These are phyloP conservation scores for Hamamelis virginiana DNA, from an alignment of 164 flowering plant species.

Conservation along the genomic window DNA sequence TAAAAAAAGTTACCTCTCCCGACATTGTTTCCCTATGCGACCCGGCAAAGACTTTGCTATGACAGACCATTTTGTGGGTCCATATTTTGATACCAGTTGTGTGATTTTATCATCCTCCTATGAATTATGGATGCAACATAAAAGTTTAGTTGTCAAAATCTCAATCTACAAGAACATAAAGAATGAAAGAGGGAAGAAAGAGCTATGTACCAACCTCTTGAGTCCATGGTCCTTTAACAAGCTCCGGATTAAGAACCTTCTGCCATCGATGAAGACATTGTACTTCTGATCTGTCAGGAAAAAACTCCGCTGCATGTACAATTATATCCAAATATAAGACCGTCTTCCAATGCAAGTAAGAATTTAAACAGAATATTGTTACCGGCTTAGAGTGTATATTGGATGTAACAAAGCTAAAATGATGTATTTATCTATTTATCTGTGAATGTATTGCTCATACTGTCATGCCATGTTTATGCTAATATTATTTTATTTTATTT, in stretches of 20 bases:
- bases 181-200: slow-evolving; percentile 6
- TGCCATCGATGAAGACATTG: slow-evolving; percentile 99
- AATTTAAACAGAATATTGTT: neutral
- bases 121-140: slow-evolving; percentile 11
- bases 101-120: slow-evolving; percentile 93
- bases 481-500: too few relatives aligned
- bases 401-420: neutral
- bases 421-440: too few relatives aligned
- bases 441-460: neutral
- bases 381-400: neutral
- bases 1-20: slow-evolving; percentile 68
- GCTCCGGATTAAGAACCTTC: slow-evolving; percentile 96
- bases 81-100: slow-evolving; percentile 72
- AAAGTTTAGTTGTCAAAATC: slow-evolving; percentile 6
- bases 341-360: neutral
- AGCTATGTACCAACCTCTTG: slow-evolving; percentile 58
- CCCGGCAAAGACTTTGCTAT: slow-evolving; percentile 93
- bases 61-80: slow-evolving; percentile 93
- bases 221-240: slow-evolving; percentile 98
- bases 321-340: slow-evolving; percentile 10
- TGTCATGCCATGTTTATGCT: too few relatives aligned
- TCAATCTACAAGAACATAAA: slow-evolving; percentile 3
- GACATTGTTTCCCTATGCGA: slow-evolving; percentile 98
- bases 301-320: slow-evolving; percentile 71
- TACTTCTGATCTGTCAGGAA: slow-evolving; percentile 94